Conservation (phyloP, 306 rosid species). For the Prunus mongolica region DNA sequence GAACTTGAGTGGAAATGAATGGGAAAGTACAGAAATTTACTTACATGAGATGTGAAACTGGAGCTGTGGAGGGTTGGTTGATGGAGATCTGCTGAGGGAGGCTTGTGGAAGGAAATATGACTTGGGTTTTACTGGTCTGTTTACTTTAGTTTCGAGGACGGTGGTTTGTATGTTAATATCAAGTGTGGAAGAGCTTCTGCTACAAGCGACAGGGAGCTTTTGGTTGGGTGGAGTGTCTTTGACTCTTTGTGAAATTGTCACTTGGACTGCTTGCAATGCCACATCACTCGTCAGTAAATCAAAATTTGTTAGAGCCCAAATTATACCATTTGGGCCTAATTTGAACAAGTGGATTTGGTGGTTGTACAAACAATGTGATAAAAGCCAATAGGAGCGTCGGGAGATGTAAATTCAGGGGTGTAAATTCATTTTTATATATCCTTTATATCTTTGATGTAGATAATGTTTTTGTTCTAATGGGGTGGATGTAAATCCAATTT, state of each 20-base stretch:
- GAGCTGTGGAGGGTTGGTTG: neutral
- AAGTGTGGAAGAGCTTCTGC: neutral
- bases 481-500: too few species aligned
- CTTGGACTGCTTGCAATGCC: neutral
- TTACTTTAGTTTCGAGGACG: neutral
- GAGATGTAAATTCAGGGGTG: too few species aligned
- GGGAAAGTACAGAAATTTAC: neutral
- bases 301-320: neutral
- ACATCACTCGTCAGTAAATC: neutral
- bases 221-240: neutral
- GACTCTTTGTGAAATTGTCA: neutral
- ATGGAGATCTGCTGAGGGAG: neutral
- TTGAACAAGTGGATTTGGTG: too few species aligned
- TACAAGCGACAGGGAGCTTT: neutral
- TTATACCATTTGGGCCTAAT: too few species aligned
- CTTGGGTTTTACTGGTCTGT: neutral
- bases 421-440: too few species aligned
- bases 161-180: neutral
- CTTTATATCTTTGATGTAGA: too few species aligned
- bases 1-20: neutral
- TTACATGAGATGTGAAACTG: neutral
- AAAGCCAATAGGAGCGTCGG: too few species aligned
- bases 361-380: too few species aligned
- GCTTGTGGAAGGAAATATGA: too few species aligned
- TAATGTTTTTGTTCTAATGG: too few species aligned